Base-by-base conservation (phyloP, 495 filamentous ascomycete genomes). In the Annulohypoxylon moriforme region DNA sequence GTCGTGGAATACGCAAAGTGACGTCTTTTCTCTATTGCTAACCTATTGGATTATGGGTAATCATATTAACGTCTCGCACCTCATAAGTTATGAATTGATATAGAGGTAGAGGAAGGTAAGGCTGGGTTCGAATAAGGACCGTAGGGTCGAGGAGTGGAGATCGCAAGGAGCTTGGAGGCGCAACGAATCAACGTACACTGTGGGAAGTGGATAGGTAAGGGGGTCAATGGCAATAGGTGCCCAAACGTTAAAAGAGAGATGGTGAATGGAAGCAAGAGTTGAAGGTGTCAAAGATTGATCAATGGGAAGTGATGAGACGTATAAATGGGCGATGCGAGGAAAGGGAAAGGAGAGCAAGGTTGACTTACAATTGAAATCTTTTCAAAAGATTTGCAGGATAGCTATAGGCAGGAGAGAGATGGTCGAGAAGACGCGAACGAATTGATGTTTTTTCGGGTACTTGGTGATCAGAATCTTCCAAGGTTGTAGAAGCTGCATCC, bases 211-310 rank as follows among this genome's bases (percentile, higher is more conserved):
- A 4, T 22, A 57, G 13, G 27, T 33, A 56, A 10, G 14, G 9
- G 14, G 11, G 55, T 40, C 31, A 40, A 57, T 57, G 53, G 53
- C n/a, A 57, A 34, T 33, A 36, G 14, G 52, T 56, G 47, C 42
- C 16, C 18, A 52, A 24, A 11, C 22, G 49, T 25, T 27, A 16
- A 29, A 14, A 25, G 13, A n/a, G 7, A 29, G 24, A 31, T 29
- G 50, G n/a, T 16, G 11, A 13, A 14, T 9, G 50, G n/a, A 5
- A 40, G 24, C 13, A 11, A 9, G n/a, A 3, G 38, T 56, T 20
- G 33, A 38, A 6, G 31, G 11, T 18, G 8, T 5, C 14, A 6
- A 55, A 14, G 50, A 5, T 27, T 22, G 20, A 13, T 25, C 8
- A 18, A 13, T 29, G 36, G 36, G 14, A 40, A 14, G 36, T 40